Evolutionary conservation across 2,329 filamentous ascomycete species (phyloP).

Genomic region (Cercospora zeina): DNA sequence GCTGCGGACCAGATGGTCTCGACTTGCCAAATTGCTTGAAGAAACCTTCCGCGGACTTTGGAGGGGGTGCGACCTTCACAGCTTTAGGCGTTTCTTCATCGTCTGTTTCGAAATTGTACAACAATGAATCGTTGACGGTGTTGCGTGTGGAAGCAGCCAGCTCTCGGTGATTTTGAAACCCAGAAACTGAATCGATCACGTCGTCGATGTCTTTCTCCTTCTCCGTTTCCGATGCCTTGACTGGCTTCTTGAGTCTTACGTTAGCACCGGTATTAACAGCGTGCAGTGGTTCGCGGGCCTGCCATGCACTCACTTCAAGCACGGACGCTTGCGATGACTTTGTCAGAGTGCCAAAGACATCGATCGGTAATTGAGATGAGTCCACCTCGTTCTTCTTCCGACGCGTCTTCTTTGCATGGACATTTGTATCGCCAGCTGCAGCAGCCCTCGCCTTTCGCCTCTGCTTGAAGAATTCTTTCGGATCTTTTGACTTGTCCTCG

Average conservation of each 20-base stretch:
- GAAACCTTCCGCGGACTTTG: background rate
- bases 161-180: conserved; percentile 20
- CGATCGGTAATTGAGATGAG: conserved; percentile 21
- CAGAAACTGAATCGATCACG: conserved; percentile 15
- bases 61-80: background rate
- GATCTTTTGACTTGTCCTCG: conserved; percentile 50
- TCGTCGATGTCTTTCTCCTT: conserved; percentile 9
- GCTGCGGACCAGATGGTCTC: conserved; percentile 7
- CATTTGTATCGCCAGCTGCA: conserved; percentile 23
- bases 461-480: conserved; percentile 34
- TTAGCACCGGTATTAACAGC: conserved; percentile 19
- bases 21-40: conserved; percentile 5
- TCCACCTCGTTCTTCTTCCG: conserved; percentile 23
- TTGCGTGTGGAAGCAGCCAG: background rate
- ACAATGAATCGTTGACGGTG: background rate
- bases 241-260: conserved; percentile 8
- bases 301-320: conserved; percentile 5
- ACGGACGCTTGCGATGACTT: conserved; percentile 26
- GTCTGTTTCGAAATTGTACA: conserved; percentile 13
- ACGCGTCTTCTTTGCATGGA: conserved; percentile 26
- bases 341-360: conserved; percentile 17
- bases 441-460: conserved; percentile 32
- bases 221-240: background rate
- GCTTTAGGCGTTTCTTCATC: conserved; percentile 25
- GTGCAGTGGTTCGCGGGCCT: conserved; percentile 20